These are phyloP conservation scores for Panellus pusillus DNA, from an alignment of 768 basidiomycete species.

Conservation along the genomic window DNA sequence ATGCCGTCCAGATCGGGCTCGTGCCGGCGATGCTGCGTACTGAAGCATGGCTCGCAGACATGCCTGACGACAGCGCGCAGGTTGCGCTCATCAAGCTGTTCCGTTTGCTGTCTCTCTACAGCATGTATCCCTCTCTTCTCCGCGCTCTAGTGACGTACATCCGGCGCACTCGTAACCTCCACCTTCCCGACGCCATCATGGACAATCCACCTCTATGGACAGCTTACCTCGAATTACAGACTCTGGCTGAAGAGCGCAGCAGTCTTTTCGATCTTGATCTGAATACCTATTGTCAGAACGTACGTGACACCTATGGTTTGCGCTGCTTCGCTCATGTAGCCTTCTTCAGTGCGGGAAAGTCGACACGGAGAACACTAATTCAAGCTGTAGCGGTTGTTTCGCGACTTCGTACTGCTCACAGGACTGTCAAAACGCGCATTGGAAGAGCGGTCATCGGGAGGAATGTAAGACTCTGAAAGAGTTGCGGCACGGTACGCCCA, in stretches of 20 bases:
- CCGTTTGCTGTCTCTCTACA: slow-evolving; percentile 16
- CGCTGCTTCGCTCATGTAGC: background rate
- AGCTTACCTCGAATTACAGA: slow-evolving; percentile 14
- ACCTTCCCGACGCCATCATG: slow-evolving; percentile 8
- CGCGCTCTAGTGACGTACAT: slow-evolving; percentile 4
- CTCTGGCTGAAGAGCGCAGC: slow-evolving; percentile 12
- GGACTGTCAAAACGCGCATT: slow-evolving; percentile 20
- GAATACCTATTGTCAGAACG: slow-evolving; percentile 8
- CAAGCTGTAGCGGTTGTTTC: slow-evolving; percentile 21
- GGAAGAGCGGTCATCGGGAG: slow-evolving; percentile 13
- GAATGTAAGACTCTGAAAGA: slow-evolving; percentile 15
- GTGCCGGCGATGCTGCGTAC: slow-evolving; percentile 16
- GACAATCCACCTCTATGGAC: slow-evolving; percentile 10
- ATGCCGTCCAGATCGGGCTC: slow-evolving; percentile 18
- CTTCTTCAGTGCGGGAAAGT: slow-evolving; percentile 16
- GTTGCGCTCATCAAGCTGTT: slow-evolving; percentile 4
- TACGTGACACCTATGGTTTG: background rate
- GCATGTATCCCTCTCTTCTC: slow-evolving; percentile 18
- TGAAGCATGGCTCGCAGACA: slow-evolving; percentile 14
- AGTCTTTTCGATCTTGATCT: slow-evolving; percentile 6
- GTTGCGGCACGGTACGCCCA: slow-evolving; percentile 7
- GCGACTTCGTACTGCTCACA: slow-evolving; percentile 12
- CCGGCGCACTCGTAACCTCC: slow-evolving; percentile 7
- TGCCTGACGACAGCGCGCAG: slow-evolving; percentile 12
- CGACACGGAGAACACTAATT: slow-evolving; percentile 16